A percentile compares a stretch with the other conserved stretches of the same genome.
phyloP scores from a whole-genome alignment of 192 early-diverging fungal species.

The Rhizophagus sp. region DNA sequence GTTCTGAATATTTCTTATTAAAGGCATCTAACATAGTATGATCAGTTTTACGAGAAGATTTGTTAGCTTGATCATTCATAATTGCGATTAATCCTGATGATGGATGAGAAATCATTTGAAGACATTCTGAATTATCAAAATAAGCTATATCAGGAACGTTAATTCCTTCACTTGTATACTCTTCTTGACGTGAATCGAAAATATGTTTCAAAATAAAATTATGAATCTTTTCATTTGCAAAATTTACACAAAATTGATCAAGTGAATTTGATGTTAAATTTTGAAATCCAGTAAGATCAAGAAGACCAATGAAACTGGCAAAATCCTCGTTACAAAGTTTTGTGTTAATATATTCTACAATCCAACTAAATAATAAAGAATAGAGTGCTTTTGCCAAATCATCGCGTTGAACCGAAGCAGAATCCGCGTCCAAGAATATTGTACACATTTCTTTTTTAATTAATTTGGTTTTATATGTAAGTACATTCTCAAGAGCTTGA shows the following conservation, averaged over 20 bases:
- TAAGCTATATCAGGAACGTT: slow-evolving; percentile 54
- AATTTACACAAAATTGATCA: slow-evolving; percentile 76
- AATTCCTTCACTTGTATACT: slow-evolving; percentile 65
- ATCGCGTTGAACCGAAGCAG: slow-evolving; percentile 72
- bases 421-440: slow-evolving; percentile 72
- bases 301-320: slow-evolving; percentile 77
- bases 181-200: slow-evolving; percentile 66
- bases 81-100: slow-evolving; percentile 70
- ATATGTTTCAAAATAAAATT: slow-evolving; percentile 70
- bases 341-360: slow-evolving; percentile 82
- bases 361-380: slow-evolving; percentile 83
- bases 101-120: slow-evolving; percentile 69
- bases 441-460: slow-evolving; percentile 83
- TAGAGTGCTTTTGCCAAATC: slow-evolving; percentile 74
- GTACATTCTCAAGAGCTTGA: slow-evolving; percentile 67
- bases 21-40: slow-evolving; percentile 56
- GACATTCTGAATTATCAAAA: slow-evolving; percentile 63
- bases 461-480: slow-evolving; percentile 82
- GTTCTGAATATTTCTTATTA: slow-evolving; percentile 50
- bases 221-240: slow-evolving; percentile 86
- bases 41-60: slow-evolving; percentile 47
- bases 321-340: slow-evolving; percentile 72
- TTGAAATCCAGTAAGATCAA: slow-evolving; percentile 85
- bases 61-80: slow-evolving; percentile 70
- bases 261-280: slow-evolving; percentile 54